A percentile compares a stretch with the other conserved stretches of the same genome.
Evolutionary conservation across 805 yeast genomes (phyloP).

Genomic region (Metschnikowia santaceciliae): DNA sequence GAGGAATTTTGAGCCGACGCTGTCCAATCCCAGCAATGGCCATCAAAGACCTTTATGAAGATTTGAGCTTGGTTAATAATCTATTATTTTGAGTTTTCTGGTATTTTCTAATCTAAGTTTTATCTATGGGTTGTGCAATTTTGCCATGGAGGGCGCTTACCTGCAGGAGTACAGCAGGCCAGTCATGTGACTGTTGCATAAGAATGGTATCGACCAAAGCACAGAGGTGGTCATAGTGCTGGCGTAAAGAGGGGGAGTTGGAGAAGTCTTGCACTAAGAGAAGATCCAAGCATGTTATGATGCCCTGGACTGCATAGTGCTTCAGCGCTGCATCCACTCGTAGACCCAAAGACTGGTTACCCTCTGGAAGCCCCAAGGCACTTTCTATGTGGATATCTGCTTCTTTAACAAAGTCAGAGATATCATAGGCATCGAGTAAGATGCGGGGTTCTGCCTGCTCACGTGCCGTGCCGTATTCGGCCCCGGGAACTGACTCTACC

Average conservation of each 20-base stretch:
- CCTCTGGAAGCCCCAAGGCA: slow-evolving; percentile 9
- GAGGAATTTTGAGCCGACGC: too few species aligned
- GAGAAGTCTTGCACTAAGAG: slow-evolving; percentile 1
- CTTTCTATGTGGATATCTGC: background rate
- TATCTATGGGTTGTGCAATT: background rate
- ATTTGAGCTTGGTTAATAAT: too few species aligned
- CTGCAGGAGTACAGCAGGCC: slow-evolving; percentile 10
- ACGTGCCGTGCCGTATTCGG: slow-evolving; percentile 15
- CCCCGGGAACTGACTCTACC: slow-evolving; percentile 3
- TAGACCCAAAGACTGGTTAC: slow-evolving; percentile 5
- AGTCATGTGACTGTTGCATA: slow-evolving; percentile 11
- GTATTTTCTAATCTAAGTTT: too few species aligned
- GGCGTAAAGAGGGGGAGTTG: background rate
- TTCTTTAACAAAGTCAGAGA: slow-evolving; percentile 8
- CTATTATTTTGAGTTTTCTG: too few species aligned
- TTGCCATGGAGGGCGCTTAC: slow-evolving; percentile 1
- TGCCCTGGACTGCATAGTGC: slow-evolving; percentile 13
- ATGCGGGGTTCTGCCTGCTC: background rate
- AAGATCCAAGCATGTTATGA: slow-evolving; percentile 10
- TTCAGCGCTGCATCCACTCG: slow-evolving; percentile 14
- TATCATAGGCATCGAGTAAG: slow-evolving; percentile 6
- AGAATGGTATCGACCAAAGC: slow-evolving; percentile 12
- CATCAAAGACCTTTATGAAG: too few species aligned
- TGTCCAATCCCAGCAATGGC: too few species aligned
- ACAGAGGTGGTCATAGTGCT: slow-evolving; percentile 1